Base-by-base conservation (phyloP, 1,284 basidiomycete species). In the Coniferiporia sulphurascens region DNA sequence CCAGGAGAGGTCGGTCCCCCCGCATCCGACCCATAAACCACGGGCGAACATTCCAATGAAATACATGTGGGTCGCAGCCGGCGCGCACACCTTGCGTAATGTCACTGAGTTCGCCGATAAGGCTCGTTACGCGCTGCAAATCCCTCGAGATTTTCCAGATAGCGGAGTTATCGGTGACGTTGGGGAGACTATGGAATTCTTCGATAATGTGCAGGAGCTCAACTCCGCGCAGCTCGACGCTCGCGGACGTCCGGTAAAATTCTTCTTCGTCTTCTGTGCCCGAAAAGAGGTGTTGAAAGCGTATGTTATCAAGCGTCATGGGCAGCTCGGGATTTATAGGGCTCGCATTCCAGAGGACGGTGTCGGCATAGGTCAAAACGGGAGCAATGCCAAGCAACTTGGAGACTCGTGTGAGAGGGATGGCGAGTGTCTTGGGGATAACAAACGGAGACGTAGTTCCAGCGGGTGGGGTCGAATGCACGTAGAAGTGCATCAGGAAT, bases 261-360 rank as follows among this genome's bases (percentile, higher is more conserved):
- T 89, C 89, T 35, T 79, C 77, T 71, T 99, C 96, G 59, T 91
- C 90, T 48, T 85, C 81, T 3, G 91, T 91, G 35, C 84, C 85
- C n/a, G 93, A 95, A 74, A 98, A 98, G 2, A 84, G 72, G 66
- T 89, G 83, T 60, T 80, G 72, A 67, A 89, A 86, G 55, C 77
- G 76, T 76, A 87, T 80, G 74, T 89, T 86, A 64, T 82, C 80
- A 61, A 79, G 73, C 62, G 81, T 83, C 60, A 82, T 70, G 53
- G 82, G 84, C 49, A 73, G 71, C 22, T 72, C 74, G 45, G 86
- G 78, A 67, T 85, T 73, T 56, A 82, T 71, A 55, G 84, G 77
- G 53, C 86, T 80, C 83, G 88, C 95, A 70, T 98, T 98, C 92
- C 94, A 99, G 1, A 98, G 81, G 8, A 99, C 95, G 3, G 91